Conservation (phyloP, 345 rosid genomes). For the Erysimum cheiranthoides region DNA sequence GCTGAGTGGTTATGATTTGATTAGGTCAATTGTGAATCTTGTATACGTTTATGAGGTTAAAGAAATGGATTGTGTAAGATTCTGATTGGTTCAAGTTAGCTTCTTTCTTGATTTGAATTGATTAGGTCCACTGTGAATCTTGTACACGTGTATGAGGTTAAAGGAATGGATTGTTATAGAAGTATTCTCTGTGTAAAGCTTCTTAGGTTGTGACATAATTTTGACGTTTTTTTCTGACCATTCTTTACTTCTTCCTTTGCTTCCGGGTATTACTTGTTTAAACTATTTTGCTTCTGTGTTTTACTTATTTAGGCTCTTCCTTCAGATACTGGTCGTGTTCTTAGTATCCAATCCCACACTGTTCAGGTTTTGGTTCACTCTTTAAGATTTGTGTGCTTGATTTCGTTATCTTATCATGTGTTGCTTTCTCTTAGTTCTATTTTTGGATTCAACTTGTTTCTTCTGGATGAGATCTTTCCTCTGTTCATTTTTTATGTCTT, state of each 20-base stretch:
- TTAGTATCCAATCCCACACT: too few species aligned
- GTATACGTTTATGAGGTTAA: neutral
- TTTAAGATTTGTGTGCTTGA: too few species aligned
- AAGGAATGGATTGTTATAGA: too few species aligned
- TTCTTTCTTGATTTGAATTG: neutral
- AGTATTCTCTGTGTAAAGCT: too few species aligned
- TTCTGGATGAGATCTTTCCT: neutral
- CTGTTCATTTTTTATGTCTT: neutral
- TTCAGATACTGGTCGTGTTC: too few species aligned
- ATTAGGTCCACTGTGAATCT: slow-evolving; percentile 1
- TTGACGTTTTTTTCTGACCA: too few species aligned
- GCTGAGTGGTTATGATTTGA: neutral
- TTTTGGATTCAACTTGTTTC: neutral
- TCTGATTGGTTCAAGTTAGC: slow-evolving; percentile 19
- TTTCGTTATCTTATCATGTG: neutral
- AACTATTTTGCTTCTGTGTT: too few species aligned
- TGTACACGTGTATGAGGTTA: neutral
- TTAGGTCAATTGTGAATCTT: slow-evolving; percentile 7
- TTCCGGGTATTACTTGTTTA: too few species aligned
- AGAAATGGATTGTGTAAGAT: neutral
- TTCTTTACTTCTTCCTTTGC: too few species aligned
- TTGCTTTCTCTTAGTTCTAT: neutral
- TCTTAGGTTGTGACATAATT: too few species aligned
- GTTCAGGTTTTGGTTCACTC: too few species aligned
- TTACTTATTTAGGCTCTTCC: too few species aligned